A percentile compares a stretch with the other conserved stretches of the same genome.
These are phyloP conservation scores for Centrapalus pauciflorus DNA, from an alignment of 129 eudicot genomes.

Conservation along the genomic window DNA sequence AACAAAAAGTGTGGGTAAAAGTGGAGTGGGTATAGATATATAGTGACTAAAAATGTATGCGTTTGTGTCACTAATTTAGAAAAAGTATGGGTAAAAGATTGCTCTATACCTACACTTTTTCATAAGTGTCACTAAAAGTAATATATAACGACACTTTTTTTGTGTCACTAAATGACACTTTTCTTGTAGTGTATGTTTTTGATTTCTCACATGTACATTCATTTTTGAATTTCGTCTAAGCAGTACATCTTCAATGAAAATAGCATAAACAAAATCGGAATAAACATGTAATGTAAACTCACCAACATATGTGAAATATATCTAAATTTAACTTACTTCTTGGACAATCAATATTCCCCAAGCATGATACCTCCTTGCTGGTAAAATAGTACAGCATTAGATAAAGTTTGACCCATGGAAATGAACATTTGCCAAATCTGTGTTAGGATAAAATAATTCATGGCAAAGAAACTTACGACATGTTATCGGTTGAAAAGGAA, in stretches of 20 bases:
- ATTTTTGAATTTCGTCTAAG: not conserved
- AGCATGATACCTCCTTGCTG: slow-evolving; percentile 30
- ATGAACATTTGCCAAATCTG: not conserved
- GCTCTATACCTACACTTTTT: no score
- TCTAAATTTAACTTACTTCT: slow-evolving; percentile 15
- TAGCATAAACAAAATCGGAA: not conserved
- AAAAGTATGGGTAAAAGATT: no score
- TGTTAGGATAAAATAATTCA: not conserved
- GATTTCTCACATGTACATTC: no score
- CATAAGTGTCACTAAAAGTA: no score
- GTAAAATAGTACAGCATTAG: not conserved
- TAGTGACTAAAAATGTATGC: no score
- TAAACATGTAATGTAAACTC: slow-evolving; percentile 1
- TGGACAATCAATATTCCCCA: slow-evolving; percentile 18
- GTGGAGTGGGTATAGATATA: no score
- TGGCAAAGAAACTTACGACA: slow-evolving; percentile 29
- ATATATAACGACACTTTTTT: no score
- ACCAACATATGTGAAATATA: slow-evolving; percentile 4
- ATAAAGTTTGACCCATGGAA: not conserved
- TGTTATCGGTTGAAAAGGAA: slow-evolving; percentile 17
- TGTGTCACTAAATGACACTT: no score
- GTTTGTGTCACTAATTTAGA: no score
- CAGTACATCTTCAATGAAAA: not conserved
- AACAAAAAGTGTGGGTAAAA: no score
- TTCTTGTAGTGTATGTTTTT: no score